Base-by-base conservation (phyloP, 371 early-diverging fungal species). In the Mucor saturninus region DNA sequence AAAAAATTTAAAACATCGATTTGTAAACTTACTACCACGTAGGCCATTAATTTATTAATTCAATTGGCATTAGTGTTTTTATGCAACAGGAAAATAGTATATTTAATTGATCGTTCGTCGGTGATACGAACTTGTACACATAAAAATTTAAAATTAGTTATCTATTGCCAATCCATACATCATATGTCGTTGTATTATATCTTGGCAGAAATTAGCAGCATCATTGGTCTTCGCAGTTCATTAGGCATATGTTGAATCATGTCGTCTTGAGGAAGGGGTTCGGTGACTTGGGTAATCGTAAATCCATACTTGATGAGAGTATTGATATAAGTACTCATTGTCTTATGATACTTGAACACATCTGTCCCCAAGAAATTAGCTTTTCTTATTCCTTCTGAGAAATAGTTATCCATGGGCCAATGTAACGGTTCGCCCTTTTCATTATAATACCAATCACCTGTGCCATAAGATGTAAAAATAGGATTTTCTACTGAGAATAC, bases 381-480 rank as follows among this genome's bases (percentile, higher is more conserved):
- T 21, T 55, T 40, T 15, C 69, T 42, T 1, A 39, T 11, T 6
- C 65, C 59, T 38, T 69, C 65, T 5, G 37, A 30, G 28, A 45
- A 65, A 15, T 69, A 69, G n/a, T 29, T 38, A 53, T 69, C 69
- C 26, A 69, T 61, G 9, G 69, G 69, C 69, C 69, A 69, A 45
- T 65, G 57, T 1, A 55, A 28, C 0, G 55, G 46, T 13, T 65
- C 38, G 11, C 65, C 69, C 6, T 64, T 28, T 13, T 48, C 40
- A 56, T 64, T 56, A n/a, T 51, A 65, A 46, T 49, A 42, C 63
- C 63, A 62, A 21, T 67, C 54, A 4, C 65, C 65, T 2, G 61
- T 55, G 14, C 69, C 69, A 14, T 60, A 49, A 21, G 69, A 65
- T 2, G 69, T 69, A 38, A 69, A 69, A 2, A 69, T 32, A 4